Conservation (phyloP, 169 alveolate species). For the Eimeria falciformis region DNA sequence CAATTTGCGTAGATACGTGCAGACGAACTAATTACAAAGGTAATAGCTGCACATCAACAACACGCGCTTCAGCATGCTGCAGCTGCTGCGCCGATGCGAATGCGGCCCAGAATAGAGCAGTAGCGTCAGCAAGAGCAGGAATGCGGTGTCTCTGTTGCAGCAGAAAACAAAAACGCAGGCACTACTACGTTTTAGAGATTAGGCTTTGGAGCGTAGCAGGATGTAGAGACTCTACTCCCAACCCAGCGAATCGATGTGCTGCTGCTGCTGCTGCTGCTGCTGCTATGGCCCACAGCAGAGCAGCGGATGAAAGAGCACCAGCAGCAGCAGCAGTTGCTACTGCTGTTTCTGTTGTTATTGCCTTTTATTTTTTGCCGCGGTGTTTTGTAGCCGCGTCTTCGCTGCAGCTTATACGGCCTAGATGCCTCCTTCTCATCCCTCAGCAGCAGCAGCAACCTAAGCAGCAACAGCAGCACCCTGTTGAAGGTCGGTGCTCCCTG, state of each 20-base stretch:
- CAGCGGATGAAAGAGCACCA: background rate
- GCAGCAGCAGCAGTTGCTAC: slow-evolving; percentile 1
- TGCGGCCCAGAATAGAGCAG: background rate
- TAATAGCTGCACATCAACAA: too few relatives aligned
- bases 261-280: background rate
- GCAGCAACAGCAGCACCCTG: slow-evolving; percentile 14
- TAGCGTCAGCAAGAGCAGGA: background rate
- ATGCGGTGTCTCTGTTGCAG: too few relatives aligned
- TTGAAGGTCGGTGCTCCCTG: background rate
- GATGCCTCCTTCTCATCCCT: background rate
- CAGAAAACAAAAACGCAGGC: too few relatives aligned
- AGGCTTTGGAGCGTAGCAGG: too few relatives aligned
- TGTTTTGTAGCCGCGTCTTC: background rate
- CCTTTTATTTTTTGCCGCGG: background rate
- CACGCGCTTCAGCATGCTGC: background rate
- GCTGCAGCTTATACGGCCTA: slow-evolving; percentile 12
- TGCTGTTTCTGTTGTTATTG: background rate
- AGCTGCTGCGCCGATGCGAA: background rate
- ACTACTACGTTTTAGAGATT: too few relatives aligned
- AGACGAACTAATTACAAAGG: too few relatives aligned
- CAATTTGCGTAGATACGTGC: too few relatives aligned
- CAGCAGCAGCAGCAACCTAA: slow-evolving; percentile 1
- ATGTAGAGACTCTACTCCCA: too few relatives aligned
- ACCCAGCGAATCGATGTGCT: too few relatives aligned
- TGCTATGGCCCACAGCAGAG: background rate